Evolutionary conservation across 352 stramenopile genomes (phyloP).

Genomic region (Globisporangium spiculum): DNA sequence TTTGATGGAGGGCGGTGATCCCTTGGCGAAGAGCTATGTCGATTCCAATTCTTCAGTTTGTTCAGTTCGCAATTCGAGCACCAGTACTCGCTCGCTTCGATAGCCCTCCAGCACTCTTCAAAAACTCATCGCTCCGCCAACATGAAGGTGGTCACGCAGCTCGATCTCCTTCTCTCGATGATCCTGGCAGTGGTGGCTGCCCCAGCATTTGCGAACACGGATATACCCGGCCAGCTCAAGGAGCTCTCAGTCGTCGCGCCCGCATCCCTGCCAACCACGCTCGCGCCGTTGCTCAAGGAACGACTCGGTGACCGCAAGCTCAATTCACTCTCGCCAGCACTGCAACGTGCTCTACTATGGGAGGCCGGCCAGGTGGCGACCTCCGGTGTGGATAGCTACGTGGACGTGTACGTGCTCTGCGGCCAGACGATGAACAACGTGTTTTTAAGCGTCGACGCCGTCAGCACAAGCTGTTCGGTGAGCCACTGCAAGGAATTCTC

Average conservation of each 20-base stretch:
- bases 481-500: slow-evolving; percentile 33
- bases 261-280: background rate
- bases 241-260: background rate
- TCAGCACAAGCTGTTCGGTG: slow-evolving; percentile 20
- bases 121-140: background rate
- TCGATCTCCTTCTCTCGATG: background rate
- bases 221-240: background rate
- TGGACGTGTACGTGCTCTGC: slow-evolving; percentile 34
- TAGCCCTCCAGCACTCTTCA: background rate
- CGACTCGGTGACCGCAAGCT: background rate
- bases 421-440: slow-evolving; percentile 38
- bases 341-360: background rate
- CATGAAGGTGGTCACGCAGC: background rate
- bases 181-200: background rate
- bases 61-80: background rate
- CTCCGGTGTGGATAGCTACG: background rate
- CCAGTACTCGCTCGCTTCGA: background rate
- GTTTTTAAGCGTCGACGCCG: slow-evolving; percentile 17
- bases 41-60: background rate
- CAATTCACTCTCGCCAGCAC: background rate
- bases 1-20: background rate
- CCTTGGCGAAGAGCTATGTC: background rate
- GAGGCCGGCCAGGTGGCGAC: background rate
- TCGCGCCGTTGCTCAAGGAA: background rate
- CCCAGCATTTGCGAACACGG: background rate